A percentile compares a stretch with the other conserved stretches of the same genome.
phyloP scores from a whole-genome alignment of 805 yeast species.

The Suhomyces sp. region DNA sequence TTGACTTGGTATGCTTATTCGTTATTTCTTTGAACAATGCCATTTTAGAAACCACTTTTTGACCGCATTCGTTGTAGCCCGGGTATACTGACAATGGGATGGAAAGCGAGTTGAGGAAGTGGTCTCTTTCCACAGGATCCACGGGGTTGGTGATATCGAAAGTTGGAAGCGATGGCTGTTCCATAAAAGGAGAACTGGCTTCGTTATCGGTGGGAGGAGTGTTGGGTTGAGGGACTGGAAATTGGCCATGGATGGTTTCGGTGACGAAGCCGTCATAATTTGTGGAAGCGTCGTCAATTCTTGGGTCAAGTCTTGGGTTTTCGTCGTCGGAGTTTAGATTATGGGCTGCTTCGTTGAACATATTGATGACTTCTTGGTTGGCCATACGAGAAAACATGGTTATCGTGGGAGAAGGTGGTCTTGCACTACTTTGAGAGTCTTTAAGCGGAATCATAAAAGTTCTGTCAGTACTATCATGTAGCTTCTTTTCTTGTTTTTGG shows the following conservation, averaged over 20 bases:
- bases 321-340: conserved; percentile 30
- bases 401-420: conserved; percentile 68
- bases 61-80: conserved; percentile 35
- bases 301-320: conserved; percentile 16
- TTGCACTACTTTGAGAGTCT: conserved; percentile 19
- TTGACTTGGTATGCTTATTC: conserved; percentile 30
- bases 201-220: conserved; percentile 31
- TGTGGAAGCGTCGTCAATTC: conserved; percentile 18
- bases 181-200: conserved; percentile 50
- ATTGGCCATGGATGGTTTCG: conserved; percentile 31
- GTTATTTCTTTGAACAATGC: conserved; percentile 38
- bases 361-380: conserved; percentile 64
- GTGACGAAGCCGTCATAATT: conserved; percentile 48
- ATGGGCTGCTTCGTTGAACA: conserved; percentile 62
- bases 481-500: neutral
- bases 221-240: neutral
- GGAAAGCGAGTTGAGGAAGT: conserved; percentile 34
- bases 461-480: neutral
- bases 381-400: conserved; percentile 77
- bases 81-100: conserved; percentile 32
- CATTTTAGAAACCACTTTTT: conserved; percentile 18
- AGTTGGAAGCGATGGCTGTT: conserved; percentile 18
- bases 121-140: conserved; percentile 36
- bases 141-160: conserved; percentile 36
- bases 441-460: conserved; percentile 43